A percentile compares a stretch with the other conserved stretches of the same genome.
Conservation (phyloP, 2,329 filamentous ascomycete genomes). For the Arthrobotrys sinensis region DNA sequence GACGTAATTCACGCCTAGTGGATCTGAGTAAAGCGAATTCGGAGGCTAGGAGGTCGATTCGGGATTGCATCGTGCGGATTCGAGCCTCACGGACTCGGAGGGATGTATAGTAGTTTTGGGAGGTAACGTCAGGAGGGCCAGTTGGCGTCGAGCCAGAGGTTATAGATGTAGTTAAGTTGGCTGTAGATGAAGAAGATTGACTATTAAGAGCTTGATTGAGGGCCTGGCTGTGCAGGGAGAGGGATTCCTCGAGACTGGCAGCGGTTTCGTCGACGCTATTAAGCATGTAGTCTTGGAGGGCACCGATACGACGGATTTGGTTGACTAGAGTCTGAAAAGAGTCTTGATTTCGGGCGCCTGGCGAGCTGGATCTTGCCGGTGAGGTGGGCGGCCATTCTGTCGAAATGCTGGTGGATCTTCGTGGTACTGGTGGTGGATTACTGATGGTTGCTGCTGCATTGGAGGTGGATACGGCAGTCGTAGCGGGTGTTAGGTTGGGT, state of each 20-base stretch:
- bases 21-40: conserved; percentile 63
- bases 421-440: conserved; percentile 49
- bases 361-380: conserved; percentile 35
- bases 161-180: background rate
- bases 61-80: conserved; percentile 63
- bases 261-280: conserved; percentile 60
- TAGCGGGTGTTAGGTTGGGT: conserved; percentile 44
- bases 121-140: conserved; percentile 38
- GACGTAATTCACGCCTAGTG: conserved; percentile 62
- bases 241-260: conserved; percentile 58
- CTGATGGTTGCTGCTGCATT: conserved; percentile 57
- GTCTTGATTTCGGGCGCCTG: conserved; percentile 53
- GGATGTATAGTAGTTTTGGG: conserved; percentile 55
- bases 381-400: conserved; percentile 53
- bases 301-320: conserved; percentile 64
- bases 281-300: conserved; percentile 64
- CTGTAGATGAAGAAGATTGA: background rate
- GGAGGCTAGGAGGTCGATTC: conserved; percentile 63
- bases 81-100: conserved; percentile 63
- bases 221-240: conserved; percentile 52
- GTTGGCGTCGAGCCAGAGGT: background rate
- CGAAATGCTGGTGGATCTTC: conserved; percentile 39
- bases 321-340: conserved; percentile 63
- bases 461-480: conserved; percentile 51
- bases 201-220: conserved; percentile 45